Conservation (phyloP, 305 asterid species). For the Fraxinus velutina region DNA sequence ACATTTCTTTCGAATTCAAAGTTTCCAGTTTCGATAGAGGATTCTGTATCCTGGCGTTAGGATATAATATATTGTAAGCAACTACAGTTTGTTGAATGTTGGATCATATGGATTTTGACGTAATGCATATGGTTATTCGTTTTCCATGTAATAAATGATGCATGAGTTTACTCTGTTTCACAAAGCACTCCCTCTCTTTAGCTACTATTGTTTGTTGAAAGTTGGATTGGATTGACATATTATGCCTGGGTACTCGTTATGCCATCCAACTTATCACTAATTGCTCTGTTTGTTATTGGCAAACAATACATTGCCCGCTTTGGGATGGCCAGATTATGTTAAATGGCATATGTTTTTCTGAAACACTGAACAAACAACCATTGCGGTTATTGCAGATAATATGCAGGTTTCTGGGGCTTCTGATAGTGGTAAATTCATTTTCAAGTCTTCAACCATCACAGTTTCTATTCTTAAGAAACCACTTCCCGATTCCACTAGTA, state of each 20-base stretch:
- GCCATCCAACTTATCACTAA: not conserved
- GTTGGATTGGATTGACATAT: not conserved
- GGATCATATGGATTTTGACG: not conserved
- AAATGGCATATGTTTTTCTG: not conserved
- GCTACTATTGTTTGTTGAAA: not conserved
- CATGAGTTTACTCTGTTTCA: not conserved
- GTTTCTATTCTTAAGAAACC: constrained; percentile 48
- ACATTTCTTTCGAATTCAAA: not conserved
- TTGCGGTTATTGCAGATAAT: constrained; percentile 34
- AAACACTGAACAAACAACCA: not conserved
- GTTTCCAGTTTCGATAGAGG: not conserved
- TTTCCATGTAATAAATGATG: not conserved
- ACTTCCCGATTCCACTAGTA: constrained; percentile 17
- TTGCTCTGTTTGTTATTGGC: not conserved
- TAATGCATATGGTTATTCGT: not conserved
- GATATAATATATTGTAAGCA: not conserved
- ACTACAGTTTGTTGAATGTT: not conserved
- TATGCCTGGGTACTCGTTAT: not conserved
- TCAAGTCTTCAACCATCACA: constrained; percentile 42
- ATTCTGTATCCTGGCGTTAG: not conserved
- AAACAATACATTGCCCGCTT: not conserved
- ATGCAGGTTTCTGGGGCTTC: constrained; percentile 25
- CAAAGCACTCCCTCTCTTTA: not conserved
- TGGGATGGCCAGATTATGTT: not conserved
- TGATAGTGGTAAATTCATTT: constrained; percentile 29